A percentile compares a stretch with the other conserved stretches of the same genome.
phyloP scores from a whole-genome alignment of 441 rosid genomes.

The Erysimum pusillum region DNA sequence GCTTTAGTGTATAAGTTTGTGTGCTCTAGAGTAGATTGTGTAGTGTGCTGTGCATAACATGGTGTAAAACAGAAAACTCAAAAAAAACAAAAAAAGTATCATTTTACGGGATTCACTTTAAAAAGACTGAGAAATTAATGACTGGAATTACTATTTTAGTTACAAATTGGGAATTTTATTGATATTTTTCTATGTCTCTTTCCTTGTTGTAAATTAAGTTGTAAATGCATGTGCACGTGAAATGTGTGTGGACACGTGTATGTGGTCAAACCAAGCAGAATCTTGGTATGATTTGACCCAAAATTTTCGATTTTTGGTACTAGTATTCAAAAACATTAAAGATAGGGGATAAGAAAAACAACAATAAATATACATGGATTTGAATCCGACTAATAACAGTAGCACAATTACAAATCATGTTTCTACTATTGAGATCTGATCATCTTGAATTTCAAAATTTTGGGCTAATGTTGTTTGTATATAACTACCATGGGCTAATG shows the following conservation, averaged over 20 bases:
- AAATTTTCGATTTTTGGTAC: neutral
- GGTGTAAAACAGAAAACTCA: neutral
- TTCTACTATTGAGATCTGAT: neutral
- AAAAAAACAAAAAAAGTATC: neutral
- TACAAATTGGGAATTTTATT: too few species aligned
- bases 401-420: too few species aligned
- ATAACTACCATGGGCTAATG: too few species aligned
- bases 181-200: neutral
- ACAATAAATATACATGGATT: too few species aligned
- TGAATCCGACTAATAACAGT: neutral
- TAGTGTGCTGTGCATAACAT: neutral
- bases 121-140: neutral
- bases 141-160: neutral
- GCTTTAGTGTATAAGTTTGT: neutral
- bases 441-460: neutral
- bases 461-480: too few species aligned
- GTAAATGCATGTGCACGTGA: neutral
- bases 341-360: too few species aligned
- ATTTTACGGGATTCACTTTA: too few species aligned
- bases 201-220: neutral
- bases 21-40: neutral
- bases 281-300: conserved; percentile 1
- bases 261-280: neutral
- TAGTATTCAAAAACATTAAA: too few species aligned
- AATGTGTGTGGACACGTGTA: neutral